A percentile compares a stretch with the other conserved stretches of the same genome.
Conservation (phyloP, 163 green algal species). For the Trebouxiophyceae sp. region DNA sequence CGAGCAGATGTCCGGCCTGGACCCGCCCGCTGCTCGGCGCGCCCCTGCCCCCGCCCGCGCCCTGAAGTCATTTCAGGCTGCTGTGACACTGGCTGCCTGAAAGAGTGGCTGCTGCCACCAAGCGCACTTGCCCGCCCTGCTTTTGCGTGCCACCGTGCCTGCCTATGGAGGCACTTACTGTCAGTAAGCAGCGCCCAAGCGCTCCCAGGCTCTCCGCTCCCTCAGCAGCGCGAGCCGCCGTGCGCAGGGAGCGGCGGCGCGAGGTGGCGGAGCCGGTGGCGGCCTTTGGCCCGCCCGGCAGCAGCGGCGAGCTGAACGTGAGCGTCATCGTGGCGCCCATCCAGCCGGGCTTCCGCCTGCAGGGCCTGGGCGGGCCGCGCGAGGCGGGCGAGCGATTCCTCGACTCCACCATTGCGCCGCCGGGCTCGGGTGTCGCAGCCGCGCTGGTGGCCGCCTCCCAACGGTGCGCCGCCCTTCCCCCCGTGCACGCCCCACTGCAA, state of each 20-base stretch:
- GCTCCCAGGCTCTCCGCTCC: no score
- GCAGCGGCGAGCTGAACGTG: constrained; percentile 74
- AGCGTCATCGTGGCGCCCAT: constrained; percentile 77
- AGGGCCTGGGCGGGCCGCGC: constrained; percentile 45
- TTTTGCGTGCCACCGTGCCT: no score
- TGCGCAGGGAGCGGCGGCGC: constrained; percentile 5
- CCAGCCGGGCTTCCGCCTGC: constrained; percentile 53
- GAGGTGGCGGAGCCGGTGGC: constrained; percentile 48
- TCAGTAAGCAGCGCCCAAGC: no score
- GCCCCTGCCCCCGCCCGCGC: no score
- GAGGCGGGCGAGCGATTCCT: constrained; percentile 48
- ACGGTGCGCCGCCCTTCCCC: constrained; percentile 11
- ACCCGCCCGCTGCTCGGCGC: constrained; percentile 9
- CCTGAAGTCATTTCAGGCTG: no score
- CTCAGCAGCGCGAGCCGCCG: no score
- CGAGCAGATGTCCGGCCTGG: constrained; percentile 38
- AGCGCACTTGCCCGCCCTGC: no score
- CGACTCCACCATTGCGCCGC: constrained; percentile 29
- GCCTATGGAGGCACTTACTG: no score
- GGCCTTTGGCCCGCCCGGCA: constrained; percentile 68
- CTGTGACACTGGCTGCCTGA: no score
- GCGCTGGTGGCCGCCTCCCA: constrained; percentile 30
- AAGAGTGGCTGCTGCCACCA: no score
- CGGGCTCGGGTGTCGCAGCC: constrained; percentile 19
- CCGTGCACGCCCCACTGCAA: not conserved